A percentile compares a stretch with the other conserved stretches of the same genome.
phyloP scores from a whole-genome alignment of 306 rosid species.

The Fagus crenata region DNA sequence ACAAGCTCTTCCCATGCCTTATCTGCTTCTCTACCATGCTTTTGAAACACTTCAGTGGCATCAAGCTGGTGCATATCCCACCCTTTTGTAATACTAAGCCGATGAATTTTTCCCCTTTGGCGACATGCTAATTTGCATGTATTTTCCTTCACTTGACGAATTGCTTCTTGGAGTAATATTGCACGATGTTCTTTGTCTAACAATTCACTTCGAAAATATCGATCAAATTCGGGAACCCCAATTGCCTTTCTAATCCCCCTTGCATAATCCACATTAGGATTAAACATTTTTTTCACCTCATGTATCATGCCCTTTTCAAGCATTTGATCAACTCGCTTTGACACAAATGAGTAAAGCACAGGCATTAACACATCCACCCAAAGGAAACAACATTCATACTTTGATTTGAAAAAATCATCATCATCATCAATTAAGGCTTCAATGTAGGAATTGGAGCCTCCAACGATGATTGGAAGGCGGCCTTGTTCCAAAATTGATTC shows the following conservation, averaged over 20 bases:
- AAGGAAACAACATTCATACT: constrained; percentile 61
- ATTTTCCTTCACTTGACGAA: constrained; percentile 52
- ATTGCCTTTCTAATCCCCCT: constrained; percentile 71
- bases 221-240: constrained; percentile 81
- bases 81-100: constrained; percentile 53
- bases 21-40: constrained; percentile 49
- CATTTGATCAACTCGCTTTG: constrained; percentile 69
- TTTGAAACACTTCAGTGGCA: constrained; percentile 70
- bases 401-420: constrained; percentile 46
- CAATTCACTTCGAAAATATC: constrained; percentile 46
- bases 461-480: constrained; percentile 72
- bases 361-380: constrained; percentile 72
- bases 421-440: constrained; percentile 65
- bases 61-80: constrained; percentile 66
- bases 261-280: constrained; percentile 49
- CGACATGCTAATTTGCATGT: constrained; percentile 57
- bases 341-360: constrained; percentile 46
- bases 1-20: constrained; percentile 69
- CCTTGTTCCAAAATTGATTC: constrained; percentile 40
- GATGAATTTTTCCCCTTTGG: constrained; percentile 57
- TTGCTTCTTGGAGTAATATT: constrained; percentile 41
- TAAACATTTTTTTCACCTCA: constrained; percentile 50
- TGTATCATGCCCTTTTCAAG: constrained; percentile 56
- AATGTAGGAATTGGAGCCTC: constrained; percentile 83
- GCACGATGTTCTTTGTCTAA: constrained; percentile 27